A percentile compares a stretch with the other conserved stretches of the same genome.
These are phyloP conservation scores for Croton laevigatus DNA, from an alignment of 441 rosid species.

Conservation along the genomic window DNA sequence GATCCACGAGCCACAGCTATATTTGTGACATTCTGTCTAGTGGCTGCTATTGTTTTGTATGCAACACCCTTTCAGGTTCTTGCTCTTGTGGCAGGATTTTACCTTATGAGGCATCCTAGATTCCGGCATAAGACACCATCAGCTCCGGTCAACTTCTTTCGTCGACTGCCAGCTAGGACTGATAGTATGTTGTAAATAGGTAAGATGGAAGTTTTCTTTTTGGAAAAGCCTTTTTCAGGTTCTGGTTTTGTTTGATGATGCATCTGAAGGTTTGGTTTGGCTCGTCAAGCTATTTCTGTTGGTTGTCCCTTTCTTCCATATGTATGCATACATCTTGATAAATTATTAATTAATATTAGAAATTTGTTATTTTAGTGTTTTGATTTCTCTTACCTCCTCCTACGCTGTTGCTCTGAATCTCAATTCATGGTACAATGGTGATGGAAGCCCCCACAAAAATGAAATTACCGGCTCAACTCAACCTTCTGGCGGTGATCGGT, in stretches of 20 bases:
- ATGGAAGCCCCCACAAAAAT: too few species aligned
- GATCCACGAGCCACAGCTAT: conserved; percentile 86
- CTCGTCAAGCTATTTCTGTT: background rate
- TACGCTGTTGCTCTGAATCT: too few species aligned
- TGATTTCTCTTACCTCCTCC: too few species aligned
- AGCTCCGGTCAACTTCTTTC: conserved; percentile 64
- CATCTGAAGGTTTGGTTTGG: conserved; percentile 21
- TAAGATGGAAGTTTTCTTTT: conserved; percentile 4
- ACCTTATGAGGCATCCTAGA: conserved; percentile 87
- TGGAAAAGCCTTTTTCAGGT: conserved; percentile 12
- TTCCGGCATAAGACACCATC: conserved; percentile 67
- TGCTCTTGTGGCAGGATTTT: conserved; percentile 54
- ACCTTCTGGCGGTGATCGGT: too few species aligned
- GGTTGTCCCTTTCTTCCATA: conserved; percentile 16
- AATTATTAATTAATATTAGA: background rate
- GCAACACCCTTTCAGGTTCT: conserved; percentile 69
- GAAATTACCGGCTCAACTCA: too few species aligned
- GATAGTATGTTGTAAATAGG: conserved; percentile 68
- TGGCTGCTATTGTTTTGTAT: conserved; percentile 61
- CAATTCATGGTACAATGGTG: too few species aligned
- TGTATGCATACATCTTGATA: background rate
- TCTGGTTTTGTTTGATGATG: conserved; percentile 21
- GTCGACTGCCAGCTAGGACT: conserved; percentile 76
- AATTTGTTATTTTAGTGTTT: conserved; percentile 9
- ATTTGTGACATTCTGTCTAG: conserved; percentile 56